Evolutionary conservation across 2,329 filamentous ascomycete species (phyloP).

Genomic region (Cladophialophora yegresii): DNA sequence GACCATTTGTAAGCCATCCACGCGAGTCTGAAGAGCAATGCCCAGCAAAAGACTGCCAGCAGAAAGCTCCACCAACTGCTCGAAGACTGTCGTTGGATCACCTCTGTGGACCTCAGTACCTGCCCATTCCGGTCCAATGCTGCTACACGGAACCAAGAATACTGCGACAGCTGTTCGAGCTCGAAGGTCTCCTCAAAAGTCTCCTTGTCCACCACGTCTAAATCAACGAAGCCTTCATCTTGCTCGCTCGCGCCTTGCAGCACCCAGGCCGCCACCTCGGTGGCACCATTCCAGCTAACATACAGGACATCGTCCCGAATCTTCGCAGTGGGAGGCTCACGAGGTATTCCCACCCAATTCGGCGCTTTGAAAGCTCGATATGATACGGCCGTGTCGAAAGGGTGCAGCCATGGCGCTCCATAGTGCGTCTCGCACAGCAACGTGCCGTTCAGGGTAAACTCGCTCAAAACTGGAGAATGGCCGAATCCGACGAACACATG

Average conservation of each 20-base stretch:
- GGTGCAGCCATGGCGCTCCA: conserved; percentile 42
- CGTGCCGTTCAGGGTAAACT: conserved; percentile 45
- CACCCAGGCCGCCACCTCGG: conserved; percentile 40
- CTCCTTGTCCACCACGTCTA: conserved; percentile 30
- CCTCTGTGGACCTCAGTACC: conserved; percentile 21
- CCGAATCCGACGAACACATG: conserved; percentile 56
- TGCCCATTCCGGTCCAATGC: conserved; percentile 22
- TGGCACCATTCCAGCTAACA: conserved; percentile 53
- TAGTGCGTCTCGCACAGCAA: conserved; percentile 58
- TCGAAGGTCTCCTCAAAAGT: conserved; percentile 29
- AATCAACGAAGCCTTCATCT: conserved; percentile 18
- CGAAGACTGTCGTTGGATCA: conserved; percentile 12
- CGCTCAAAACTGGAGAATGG: conserved; percentile 53
- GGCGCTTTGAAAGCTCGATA: conserved; percentile 56
- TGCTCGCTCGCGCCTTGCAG: conserved; percentile 24
- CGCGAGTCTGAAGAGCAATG: background rate
- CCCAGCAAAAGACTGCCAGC: conserved; percentile 15
- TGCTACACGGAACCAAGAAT: conserved; percentile 26
- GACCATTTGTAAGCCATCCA: conserved; percentile 20
- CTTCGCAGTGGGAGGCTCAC: conserved; percentile 35
- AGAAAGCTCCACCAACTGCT: conserved; percentile 19
- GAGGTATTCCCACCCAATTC: conserved; percentile 56
- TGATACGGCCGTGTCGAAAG: conserved; percentile 48
- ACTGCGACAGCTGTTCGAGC: conserved; percentile 14
- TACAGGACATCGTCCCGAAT: conserved; percentile 41